These are phyloP conservation scores for Colletotrichum sp. DNA, from an alignment of 2,329 filamentous ascomycete genomes.

Conservation along the genomic window DNA sequence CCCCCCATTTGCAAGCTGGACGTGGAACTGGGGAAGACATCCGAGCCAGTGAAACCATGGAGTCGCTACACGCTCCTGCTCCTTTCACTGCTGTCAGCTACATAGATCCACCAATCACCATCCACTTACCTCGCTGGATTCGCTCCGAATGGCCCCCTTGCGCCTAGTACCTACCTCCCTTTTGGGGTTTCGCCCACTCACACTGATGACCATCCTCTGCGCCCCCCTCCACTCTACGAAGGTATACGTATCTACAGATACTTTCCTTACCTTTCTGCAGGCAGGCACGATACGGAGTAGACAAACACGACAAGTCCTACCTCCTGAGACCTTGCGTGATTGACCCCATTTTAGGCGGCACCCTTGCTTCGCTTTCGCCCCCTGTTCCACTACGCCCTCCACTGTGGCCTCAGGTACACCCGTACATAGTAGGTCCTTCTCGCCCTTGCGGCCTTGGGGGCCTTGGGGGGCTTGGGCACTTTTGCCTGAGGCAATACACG, in stretches of 20 bases:
- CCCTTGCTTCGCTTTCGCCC: background rate
- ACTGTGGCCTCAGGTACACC: background rate
- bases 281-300: background rate
- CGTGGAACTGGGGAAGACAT: background rate
- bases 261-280: background rate
- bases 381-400: background rate
- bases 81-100: background rate
- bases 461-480: background rate
- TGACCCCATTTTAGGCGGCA: background rate
- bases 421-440: background rate
- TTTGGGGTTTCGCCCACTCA: conserved; percentile 3
- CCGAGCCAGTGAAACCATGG: conserved; percentile 17
- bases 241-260: background rate
- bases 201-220: background rate
- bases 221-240: background rate
- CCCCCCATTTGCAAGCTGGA: background rate
- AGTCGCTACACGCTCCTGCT: background rate
- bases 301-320: background rate
- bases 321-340: conserved; percentile 13
- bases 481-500: conserved; percentile 8
- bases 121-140: background rate
- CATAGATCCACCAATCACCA: conserved; percentile 1
- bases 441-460: background rate
- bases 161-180: background rate
- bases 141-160: background rate